Conservation (phyloP, 768 basidiomycete species). For the Leccinum fibrillosum region DNA sequence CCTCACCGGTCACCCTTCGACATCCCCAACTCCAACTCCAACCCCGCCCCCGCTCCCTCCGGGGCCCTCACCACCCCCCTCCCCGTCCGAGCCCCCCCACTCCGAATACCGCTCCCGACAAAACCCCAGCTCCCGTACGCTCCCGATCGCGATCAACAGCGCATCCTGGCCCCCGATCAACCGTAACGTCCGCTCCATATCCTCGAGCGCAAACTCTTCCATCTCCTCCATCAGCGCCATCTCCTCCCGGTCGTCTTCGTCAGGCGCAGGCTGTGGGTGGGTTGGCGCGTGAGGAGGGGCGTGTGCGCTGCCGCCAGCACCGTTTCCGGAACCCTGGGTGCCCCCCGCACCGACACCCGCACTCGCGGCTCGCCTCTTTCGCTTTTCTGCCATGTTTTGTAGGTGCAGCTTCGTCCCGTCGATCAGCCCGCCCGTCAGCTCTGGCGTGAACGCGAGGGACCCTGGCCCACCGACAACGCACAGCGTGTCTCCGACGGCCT, state of each 20-base stretch:
- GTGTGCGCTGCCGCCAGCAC: not conserved
- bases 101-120: constrained; percentile 33
- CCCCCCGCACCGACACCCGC: constrained; percentile 8
- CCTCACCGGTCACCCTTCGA: constrained; percentile 4
- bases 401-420: constrained; percentile 74
- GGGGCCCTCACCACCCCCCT: constrained; percentile 23
- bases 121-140: constrained; percentile 68
- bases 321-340: not conserved
- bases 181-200: constrained; percentile 64
- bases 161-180: constrained; percentile 57
- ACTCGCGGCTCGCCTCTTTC: constrained; percentile 48
- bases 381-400: constrained; percentile 62
- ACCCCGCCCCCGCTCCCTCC: not conserved
- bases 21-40: not conserved
- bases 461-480: constrained; percentile 51
- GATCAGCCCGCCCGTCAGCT: constrained; percentile 52
- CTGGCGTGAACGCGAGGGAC: constrained; percentile 42
- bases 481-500: constrained; percentile 60
- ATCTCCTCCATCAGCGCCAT: constrained; percentile 74
- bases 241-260: constrained; percentile 62
- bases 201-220: constrained; percentile 79
- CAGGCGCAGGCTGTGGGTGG: not conserved
- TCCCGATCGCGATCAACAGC: constrained; percentile 65
- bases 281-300: not conserved
- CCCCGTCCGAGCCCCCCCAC: constrained; percentile 48